A percentile compares a stretch with the other conserved stretches of the same genome.
These are phyloP conservation scores for Phytopythium oedochilum DNA, from an alignment of 352 stramenopile species.

Conservation along the genomic window DNA sequence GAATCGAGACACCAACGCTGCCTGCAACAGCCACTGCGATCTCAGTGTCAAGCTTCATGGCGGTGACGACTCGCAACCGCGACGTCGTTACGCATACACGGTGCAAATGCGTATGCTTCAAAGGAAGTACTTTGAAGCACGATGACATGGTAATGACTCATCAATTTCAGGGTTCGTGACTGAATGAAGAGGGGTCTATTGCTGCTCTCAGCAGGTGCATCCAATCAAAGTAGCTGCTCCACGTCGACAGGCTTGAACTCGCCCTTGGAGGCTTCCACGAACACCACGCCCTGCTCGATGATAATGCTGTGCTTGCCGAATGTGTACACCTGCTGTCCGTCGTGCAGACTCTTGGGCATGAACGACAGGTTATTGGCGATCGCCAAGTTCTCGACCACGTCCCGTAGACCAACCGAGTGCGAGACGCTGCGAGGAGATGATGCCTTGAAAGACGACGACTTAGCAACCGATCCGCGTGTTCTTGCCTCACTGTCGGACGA, in stretches of 20 bases:
- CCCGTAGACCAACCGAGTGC: conserved; percentile 64
- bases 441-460: conserved; percentile 11
- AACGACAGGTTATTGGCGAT: conserved; percentile 79
- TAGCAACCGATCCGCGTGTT: conserved; percentile 2
- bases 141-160: no score
- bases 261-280: conserved; percentile 58
- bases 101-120: no score
- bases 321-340: conserved; percentile 75
- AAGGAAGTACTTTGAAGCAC: no score
- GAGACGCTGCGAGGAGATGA: conserved; percentile 22
- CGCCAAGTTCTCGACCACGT: conserved; percentile 80
- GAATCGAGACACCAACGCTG: no score
- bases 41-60: no score
- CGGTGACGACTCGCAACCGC: no score
- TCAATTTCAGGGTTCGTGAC: no score
- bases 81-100: no score
- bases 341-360: conserved; percentile 67
- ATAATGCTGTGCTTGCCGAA: conserved; percentile 82
- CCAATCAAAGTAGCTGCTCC: conserved; percentile 57
- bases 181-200: no score
- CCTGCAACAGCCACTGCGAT: no score
- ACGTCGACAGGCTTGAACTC: conserved; percentile 71
- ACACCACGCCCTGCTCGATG: conserved; percentile 83
- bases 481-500: neutral
- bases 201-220: no score